Percentiles rank a stretch among this genome's conserved stretches.
Evolutionary conservation across 208 protist species (phyloP).

Genomic region (Acanthamoeba rhysodes): DNA sequence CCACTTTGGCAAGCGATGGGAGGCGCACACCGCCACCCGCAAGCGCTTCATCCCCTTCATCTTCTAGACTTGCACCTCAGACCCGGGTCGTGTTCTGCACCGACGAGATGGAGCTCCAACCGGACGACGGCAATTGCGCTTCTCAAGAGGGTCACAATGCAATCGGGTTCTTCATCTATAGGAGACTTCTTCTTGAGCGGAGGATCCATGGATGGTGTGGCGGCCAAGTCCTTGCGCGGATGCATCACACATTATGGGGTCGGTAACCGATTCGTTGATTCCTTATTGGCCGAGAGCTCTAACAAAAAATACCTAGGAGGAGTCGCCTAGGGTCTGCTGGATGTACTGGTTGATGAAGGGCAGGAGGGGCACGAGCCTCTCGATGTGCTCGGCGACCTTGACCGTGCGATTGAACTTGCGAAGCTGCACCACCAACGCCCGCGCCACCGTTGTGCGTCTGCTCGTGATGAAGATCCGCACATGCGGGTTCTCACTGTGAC

Average conservation of each 20-base stretch:
- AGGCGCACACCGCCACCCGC: neutral
- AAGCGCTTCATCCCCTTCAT: conserved; percentile 43
- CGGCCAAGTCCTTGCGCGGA: no score
- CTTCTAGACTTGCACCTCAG: neutral
- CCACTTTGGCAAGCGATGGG: conserved; percentile 38
- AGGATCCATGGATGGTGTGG: no score
- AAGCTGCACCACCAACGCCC: neutral
- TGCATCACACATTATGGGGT: no score
- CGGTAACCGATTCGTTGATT: no score
- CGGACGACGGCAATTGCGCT: no score
- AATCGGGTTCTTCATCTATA: no score
- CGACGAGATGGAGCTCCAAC: no score
- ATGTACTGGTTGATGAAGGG: conserved; percentile 23
- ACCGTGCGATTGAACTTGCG: conserved; percentile 20
- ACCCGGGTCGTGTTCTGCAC: neutral
- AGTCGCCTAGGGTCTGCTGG: neutral
- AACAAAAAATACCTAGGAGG: no score
- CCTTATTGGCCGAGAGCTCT: no score
- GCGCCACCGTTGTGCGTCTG: neutral
- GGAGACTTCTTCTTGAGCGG: no score
- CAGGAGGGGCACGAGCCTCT: neutral
- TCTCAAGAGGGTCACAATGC: no score
- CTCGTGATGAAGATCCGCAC: neutral
- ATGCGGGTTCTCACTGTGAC: neutral
- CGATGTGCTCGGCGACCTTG: neutral